phyloP scores from a whole-genome alignment of 108 stramenopile genomes.

The Stephanodiscus triporus region DNA sequence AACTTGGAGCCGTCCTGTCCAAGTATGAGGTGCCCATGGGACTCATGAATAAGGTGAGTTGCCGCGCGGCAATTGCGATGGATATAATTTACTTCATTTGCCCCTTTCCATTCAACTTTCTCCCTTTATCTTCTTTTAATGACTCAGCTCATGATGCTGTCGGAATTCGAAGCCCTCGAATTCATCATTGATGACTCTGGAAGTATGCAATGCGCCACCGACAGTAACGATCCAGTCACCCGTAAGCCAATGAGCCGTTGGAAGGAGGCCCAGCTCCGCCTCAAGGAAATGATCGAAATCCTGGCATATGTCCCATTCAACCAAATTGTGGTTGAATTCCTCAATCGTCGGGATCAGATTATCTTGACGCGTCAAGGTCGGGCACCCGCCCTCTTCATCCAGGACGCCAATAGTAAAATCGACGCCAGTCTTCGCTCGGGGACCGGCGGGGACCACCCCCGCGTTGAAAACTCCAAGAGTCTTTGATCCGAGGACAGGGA shows the following conservation, averaged over 20 bases:
- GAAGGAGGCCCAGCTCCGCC: constrained; percentile 51
- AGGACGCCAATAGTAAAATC: constrained; percentile 39
- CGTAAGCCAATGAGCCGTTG: constrained; percentile 44
- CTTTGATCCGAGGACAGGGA: constrained; percentile 37
- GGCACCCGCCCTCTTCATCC: constrained; percentile 37
- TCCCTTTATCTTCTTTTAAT: not conserved
- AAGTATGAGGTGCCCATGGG: constrained; percentile 68
- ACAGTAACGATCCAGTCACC: constrained; percentile 38
- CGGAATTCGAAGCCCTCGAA: constrained; percentile 49
- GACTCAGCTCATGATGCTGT: constrained; percentile 47
- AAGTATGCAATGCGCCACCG: constrained; percentile 46
- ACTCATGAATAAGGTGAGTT: constrained; percentile 47
- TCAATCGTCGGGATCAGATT: constrained; percentile 52
- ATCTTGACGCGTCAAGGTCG: constrained; percentile 35
- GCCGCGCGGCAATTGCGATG: not conserved
- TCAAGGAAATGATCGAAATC: constrained; percentile 63
- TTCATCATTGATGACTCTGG: constrained; percentile 64
- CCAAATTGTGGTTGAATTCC: constrained; percentile 52
- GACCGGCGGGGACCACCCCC: constrained; percentile 53
- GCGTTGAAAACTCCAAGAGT: constrained; percentile 52
- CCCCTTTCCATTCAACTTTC: not conserved
- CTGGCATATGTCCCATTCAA: constrained; percentile 56
- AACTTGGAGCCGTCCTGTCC: constrained; percentile 39
- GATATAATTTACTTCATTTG: no score
- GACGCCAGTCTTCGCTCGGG: constrained; percentile 42